phyloP scores from a whole-genome alignment of 2,329 filamentous ascomycete genomes.

The Zymoseptoria crescenta region DNA sequence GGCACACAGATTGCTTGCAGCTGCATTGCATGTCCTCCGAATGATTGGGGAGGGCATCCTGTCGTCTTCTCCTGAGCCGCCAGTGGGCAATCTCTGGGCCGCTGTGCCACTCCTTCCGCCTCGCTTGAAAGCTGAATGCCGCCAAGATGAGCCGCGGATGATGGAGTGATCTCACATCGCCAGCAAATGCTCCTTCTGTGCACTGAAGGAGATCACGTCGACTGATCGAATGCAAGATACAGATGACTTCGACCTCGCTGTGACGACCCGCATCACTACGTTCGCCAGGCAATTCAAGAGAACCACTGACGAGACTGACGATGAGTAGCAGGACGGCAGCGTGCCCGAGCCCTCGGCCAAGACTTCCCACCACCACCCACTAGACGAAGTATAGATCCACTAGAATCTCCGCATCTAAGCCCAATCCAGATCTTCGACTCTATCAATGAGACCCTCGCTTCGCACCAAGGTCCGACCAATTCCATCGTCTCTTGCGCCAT shows the following conservation, averaged over 20 bases:
- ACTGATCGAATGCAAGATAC: too few species aligned
- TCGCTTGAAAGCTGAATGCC: too few species aligned
- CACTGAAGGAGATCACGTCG: too few species aligned
- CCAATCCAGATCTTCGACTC: background rate
- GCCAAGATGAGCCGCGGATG: too few species aligned
- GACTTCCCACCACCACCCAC: background rate
- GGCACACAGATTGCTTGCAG: background rate
- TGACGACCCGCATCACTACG: too few species aligned
- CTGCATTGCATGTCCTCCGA: background rate
- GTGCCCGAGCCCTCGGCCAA: background rate
- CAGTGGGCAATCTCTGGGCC: too few species aligned
- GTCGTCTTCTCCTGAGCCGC: background rate
- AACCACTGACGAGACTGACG: background rate
- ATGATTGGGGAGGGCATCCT: background rate
- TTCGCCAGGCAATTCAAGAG: background rate
- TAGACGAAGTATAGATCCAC: background rate
- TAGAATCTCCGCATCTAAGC: background rate
- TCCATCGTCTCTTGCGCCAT: background rate
- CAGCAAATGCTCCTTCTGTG: too few species aligned
- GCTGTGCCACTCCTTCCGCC: too few species aligned
- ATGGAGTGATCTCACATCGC: too few species aligned
- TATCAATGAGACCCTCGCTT: background rate
- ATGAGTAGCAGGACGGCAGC: background rate
- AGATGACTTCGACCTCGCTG: too few species aligned
- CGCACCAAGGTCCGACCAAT: background rate